Conservation (phyloP, 352 stramenopile species). For the Albugo laibachii region DNA sequence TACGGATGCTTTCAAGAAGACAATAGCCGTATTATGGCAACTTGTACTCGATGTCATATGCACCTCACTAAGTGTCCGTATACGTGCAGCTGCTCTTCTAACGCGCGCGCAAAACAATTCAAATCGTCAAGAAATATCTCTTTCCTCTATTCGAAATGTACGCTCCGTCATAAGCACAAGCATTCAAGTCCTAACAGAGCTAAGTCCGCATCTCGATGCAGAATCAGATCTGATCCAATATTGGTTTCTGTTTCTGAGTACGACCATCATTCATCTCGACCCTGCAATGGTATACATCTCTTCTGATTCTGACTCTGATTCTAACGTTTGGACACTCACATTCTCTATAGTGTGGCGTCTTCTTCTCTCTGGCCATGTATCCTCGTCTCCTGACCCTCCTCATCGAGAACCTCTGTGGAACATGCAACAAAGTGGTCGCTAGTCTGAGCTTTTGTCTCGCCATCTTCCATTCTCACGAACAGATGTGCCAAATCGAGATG, state of each 20-base stretch:
- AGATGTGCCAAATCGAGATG: neutral
- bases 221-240: too few relatives aligned
- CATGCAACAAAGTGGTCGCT: slow-evolving; percentile 46
- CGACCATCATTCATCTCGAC: too few relatives aligned
- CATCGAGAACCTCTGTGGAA: slow-evolving; percentile 24
- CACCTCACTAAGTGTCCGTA: slow-evolving; percentile 35
- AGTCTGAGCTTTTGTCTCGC: slow-evolving; percentile 33
- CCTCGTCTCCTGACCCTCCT: slow-evolving; percentile 36
- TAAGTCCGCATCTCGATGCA: slow-evolving; percentile 10
- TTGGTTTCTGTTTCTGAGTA: too few relatives aligned
- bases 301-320: too few relatives aligned
- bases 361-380: slow-evolving; percentile 34
- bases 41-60: slow-evolving; percentile 49
- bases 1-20: too few relatives aligned
- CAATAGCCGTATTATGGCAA: slow-evolving; percentile 26
- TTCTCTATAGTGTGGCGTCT: too few relatives aligned
- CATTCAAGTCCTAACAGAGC: slow-evolving; percentile 38
- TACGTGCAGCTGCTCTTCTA: slow-evolving; percentile 37
- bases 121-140: too few relatives aligned
- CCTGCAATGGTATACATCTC: too few relatives aligned
- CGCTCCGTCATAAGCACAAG: slow-evolving; percentile 52
- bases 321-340: too few relatives aligned
- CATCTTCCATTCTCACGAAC: slow-evolving; percentile 21
- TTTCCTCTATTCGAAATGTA: slow-evolving; percentile 16
- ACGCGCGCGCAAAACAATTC: neutral